Evolutionary conservation across 2,329 filamentous ascomycete species (phyloP).

Genomic region (Neopestalotiopsis rosae): DNA sequence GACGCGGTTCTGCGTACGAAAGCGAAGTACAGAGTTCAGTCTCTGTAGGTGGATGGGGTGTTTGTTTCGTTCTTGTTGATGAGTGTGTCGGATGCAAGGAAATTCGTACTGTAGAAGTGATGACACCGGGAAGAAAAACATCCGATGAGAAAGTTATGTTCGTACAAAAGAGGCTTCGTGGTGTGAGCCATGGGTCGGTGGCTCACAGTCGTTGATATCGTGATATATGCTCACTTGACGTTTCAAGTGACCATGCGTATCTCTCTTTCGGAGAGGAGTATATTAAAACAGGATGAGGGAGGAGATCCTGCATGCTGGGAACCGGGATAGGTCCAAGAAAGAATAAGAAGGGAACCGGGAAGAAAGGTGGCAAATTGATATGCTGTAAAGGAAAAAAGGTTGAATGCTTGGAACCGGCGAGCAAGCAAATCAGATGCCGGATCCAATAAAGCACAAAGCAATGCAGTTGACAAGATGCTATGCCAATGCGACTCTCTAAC

Average conservation of each 20-base stretch:
- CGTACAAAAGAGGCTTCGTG: constrained; percentile 22
- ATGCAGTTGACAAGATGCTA: constrained; percentile 36
- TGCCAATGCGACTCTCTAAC: constrained; percentile 38
- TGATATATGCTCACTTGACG: constrained; percentile 14
- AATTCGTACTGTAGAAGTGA: constrained; percentile 26
- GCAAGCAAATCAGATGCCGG: constrained; percentile 33
- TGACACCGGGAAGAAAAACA: constrained; percentile 24
- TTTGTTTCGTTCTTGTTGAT: constrained; percentile 17
- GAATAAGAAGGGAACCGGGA: constrained; percentile 13
- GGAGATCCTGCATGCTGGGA: not conserved
- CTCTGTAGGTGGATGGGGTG: not conserved
- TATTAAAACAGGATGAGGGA: not conserved
- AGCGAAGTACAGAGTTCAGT: constrained; percentile 18
- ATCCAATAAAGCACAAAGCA: constrained; percentile 36
- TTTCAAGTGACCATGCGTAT: constrained; percentile 21
- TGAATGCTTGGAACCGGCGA: constrained; percentile 26
- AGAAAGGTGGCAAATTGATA: constrained; percentile 16
- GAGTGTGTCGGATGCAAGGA: constrained; percentile 29
- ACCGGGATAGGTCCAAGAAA: not conserved
- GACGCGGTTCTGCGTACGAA: constrained; percentile 16
- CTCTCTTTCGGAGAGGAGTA: constrained; percentile 19
- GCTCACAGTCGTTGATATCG: constrained; percentile 24
- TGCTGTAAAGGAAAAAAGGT: constrained; percentile 27
- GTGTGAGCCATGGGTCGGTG: constrained; percentile 23
- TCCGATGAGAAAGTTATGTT: constrained; percentile 26